Evolutionary conservation across 495 filamentous ascomycete genomes (phyloP), one percentile per base, ranked within the genome.

Genomic region (Lasiosphaeriaceae sp.): DNA sequence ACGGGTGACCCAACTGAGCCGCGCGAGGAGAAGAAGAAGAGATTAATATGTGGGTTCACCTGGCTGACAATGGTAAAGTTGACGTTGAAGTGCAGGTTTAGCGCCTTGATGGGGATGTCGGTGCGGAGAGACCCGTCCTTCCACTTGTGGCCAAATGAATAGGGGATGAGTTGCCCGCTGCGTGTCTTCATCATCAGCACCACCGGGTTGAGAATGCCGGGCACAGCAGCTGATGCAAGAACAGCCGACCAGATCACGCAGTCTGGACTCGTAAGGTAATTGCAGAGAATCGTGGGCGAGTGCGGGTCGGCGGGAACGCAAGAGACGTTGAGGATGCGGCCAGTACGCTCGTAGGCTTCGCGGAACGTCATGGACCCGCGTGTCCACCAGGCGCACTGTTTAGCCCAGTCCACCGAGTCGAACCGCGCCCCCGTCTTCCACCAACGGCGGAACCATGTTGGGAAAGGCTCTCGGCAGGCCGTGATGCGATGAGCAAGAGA

Each of bases 171-270:
- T 2, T 76, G 84, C 1, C 92, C 92, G 53, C 88, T 79, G 22
- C 77, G 77, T 16, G 78, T 89, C 72, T 97, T 98, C 80, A 87
- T 93, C 94, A 98, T 97, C 39, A 98, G 74, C 2, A 97, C 92
- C 2, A 98, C 92, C 0, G 95, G 95, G 64, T 96, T 96, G 49
- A 96, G 76, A 57, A 98, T 97, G 0, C 95, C 94, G 0, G 94
- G 94, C 5, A 98, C 94, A 14, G 94, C 94, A 11, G 95, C 94
- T 5, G 92, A 97, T 11, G 95, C 94, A 12, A 98, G 77, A 8
- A 97, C 92, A 12, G 95, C 95, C 22, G 89, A 94, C 92, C 96
- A 98, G 56, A 98, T 95, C 47, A 97, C 95, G 65, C 95, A 97
- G 75, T 98, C 90, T 0, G 95, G 95, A 11, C 85, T 86, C 3